Percentiles rank a stretch among this genome's conserved stretches.
These are phyloP conservation scores for Globisporangium heterothallicum DNA, from an alignment of 352 stramenopile species.

Conservation along the genomic window DNA sequence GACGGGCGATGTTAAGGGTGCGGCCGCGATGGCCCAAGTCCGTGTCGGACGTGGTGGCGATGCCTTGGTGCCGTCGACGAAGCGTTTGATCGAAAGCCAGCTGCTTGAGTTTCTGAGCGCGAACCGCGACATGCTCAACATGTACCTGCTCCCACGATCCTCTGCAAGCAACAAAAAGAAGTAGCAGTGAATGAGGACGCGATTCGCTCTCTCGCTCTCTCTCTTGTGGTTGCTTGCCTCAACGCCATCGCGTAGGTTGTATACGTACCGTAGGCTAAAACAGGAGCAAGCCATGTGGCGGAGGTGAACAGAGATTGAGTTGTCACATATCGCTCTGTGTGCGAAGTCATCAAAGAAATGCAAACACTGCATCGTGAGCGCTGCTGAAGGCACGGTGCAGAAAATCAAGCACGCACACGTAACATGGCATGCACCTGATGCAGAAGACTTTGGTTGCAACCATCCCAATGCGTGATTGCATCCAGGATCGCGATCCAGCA, in stretches of 20 bases:
- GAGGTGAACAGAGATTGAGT: no score
- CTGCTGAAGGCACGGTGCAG: neutral
- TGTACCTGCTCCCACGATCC: conserved; percentile 68
- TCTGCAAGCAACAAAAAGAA: conserved; percentile 14
- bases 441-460: no score
- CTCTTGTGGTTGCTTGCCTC: neutral
- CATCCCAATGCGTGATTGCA: no score
- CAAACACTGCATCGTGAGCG: no score
- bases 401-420: neutral
- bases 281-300: no score
- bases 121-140: conserved; percentile 74
- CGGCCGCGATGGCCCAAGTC: conserved; percentile 47
- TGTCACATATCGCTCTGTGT: no score
- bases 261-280: no score
- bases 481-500: no score
- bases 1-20: conserved; percentile 62
- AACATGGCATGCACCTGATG: conserved; percentile 2
- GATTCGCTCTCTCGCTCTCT: no score
- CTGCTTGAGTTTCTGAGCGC: conserved; percentile 67
- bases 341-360: no score
- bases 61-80: conserved; percentile 56
- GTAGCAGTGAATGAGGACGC: neutral
- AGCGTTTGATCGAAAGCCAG: conserved; percentile 73
- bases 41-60: conserved; percentile 62
- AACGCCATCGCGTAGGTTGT: no score